phyloP scores from a whole-genome alignment of 805 yeast species.

The Candida succiphila region DNA sequence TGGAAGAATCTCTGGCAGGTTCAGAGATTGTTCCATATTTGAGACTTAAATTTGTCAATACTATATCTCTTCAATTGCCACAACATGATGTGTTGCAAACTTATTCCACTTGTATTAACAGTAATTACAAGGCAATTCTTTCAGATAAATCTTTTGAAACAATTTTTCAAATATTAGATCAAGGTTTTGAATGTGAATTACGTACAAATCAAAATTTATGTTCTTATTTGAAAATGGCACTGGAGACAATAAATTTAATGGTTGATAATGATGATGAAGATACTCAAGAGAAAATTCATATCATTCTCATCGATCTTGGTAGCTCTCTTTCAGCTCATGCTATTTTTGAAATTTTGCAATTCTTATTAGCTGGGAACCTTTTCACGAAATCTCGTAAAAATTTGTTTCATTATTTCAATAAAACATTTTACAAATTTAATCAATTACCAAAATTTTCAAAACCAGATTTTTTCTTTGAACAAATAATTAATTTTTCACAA shows the following conservation, averaged over 20 bases:
- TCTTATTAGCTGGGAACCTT: constrained; percentile 14
- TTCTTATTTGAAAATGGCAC: constrained; percentile 4
- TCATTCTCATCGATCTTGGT: constrained; percentile 20
- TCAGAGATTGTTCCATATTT: too few relatives aligned
- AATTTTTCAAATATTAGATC: constrained; percentile 22
- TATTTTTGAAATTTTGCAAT: constrained; percentile 17
- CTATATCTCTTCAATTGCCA: too few relatives aligned
- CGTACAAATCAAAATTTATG: constrained; percentile 10
- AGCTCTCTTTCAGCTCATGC: constrained; percentile 26
- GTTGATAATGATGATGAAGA: constrained; percentile 1
- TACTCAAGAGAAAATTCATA: constrained; percentile 11
- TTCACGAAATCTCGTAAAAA: too few relatives aligned
- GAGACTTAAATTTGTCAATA: too few relatives aligned
- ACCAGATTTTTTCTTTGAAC: constrained; percentile 16
- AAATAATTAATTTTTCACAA: too few relatives aligned
- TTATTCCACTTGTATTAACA: too few relatives aligned
- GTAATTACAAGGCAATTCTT: too few relatives aligned
- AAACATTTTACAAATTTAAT: constrained; percentile 19
- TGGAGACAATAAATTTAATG: not conserved
- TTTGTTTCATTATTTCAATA: too few relatives aligned
- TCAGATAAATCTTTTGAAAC: constrained; percentile 16
- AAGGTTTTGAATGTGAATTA: constrained; percentile 17
- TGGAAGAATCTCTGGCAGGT: too few relatives aligned
- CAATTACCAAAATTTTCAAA: constrained; percentile 20
- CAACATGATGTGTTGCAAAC: too few relatives aligned